Base-by-base conservation (phyloP, 805 yeast genomes). In the Candida tammaniensis region DNA sequence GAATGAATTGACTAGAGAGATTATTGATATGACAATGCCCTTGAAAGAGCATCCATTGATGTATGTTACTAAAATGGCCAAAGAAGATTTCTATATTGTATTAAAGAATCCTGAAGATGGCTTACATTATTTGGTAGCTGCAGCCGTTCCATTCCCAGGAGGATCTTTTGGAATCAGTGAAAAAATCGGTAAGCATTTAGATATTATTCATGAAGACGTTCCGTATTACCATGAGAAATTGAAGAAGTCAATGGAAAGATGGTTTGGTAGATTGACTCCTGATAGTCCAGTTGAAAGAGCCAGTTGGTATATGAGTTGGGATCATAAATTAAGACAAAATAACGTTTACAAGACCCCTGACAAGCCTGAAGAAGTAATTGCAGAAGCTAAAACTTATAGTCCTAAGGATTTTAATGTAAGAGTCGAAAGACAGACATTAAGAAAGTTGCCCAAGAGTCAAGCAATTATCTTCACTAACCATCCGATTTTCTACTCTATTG, bases 91-190 rank as follows among this genome's bases (percentile, higher is more conserved):
- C 50, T 82, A 81, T 50, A 41, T 82, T 24, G 87, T 80, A 28
- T 52, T 64, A 49, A 72, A 78, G 47, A 70, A 76, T 40, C 70
- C 63, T 0, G 73, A 76, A 44, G 68, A 61, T 38, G 84, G 77
- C 2, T 47, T 52, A 27, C 87, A 82, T 54, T 78, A 82, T 53
- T 60, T 82, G 35, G 72, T 70, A 23, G 89, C 86, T 1, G 87
- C 84, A 4, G 86, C 82, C 1, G 88, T 82, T 24, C 86, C 87
- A 5, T 81, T 82, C 54, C 87, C 88, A 3, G 89, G 89, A 30
- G 88, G 88, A 4, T 75, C 81, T 1, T 82, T 82, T 57, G 82
- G 81, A 36, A 75, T 82, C 35, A 54, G 65, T 44, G 50, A 69
- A 38, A 82, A 81, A 44, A 46, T 82, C 30, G 88, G 88, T 14